Evolutionary conservation across 371 early-diverging fungal genomes (phyloP).

Genomic region (Mortierella sp.): DNA sequence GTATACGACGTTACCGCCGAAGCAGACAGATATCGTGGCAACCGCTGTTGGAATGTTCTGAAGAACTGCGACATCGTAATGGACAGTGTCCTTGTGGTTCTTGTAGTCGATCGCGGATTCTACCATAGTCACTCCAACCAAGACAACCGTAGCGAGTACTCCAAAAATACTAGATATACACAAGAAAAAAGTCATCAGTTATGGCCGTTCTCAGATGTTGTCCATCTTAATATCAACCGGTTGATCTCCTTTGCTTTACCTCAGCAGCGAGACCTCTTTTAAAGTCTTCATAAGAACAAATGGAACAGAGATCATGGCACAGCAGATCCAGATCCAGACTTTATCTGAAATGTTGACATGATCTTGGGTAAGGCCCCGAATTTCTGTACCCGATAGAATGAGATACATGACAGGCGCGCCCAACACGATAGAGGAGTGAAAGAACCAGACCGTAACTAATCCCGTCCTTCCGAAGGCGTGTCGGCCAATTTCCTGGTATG

Average conservation of each 20-base stretch:
- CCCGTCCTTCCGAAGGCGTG: constrained; percentile 77
- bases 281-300: constrained; percentile 64
- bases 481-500: constrained; percentile 69
- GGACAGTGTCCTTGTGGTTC: constrained; percentile 38
- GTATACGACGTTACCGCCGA: constrained; percentile 83
- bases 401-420: constrained; percentile 84
- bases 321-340: constrained; percentile 54
- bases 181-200: no score
- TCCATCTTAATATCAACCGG: neutral
- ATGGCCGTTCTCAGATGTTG: no score
- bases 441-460: constrained; percentile 65
- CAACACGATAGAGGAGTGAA: constrained; percentile 75
- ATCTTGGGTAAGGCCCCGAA: constrained; percentile 58
- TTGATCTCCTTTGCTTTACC: constrained; percentile 10
- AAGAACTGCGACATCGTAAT: constrained; percentile 61
- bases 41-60: constrained; percentile 67
- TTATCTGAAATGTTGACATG: constrained; percentile 34
- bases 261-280: constrained; percentile 68
- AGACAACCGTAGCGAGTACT: constrained; percentile 57
- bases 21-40: constrained; percentile 77
- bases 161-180: constrained; percentile 57
- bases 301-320: constrained; percentile 54
- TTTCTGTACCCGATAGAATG: constrained; percentile 76
- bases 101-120: constrained; percentile 44
- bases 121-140: constrained; percentile 50